Conservation (phyloP, 2,329 filamentous ascomycete genomes). For the Penicillium sp. region DNA sequence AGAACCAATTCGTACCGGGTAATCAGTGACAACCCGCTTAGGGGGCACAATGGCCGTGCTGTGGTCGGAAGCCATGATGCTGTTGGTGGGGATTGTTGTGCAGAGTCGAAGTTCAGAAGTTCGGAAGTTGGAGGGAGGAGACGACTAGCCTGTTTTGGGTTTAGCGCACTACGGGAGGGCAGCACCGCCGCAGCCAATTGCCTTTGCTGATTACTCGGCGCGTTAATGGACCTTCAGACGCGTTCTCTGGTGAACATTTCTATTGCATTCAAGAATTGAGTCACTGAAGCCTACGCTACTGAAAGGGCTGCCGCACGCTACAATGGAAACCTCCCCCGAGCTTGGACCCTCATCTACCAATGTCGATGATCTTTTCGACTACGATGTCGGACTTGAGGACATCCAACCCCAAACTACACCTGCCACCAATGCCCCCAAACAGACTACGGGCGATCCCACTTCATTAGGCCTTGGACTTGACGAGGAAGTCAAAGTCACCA, state of each 20-base stretch:
- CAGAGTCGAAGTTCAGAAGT: slow-evolving; percentile 35
- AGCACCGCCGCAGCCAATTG: slow-evolving; percentile 23
- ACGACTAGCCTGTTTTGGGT: slow-evolving; percentile 27
- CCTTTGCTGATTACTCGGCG: slow-evolving; percentile 19
- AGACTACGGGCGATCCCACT: slow-evolving; percentile 47
- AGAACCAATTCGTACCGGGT: slow-evolving; percentile 68
- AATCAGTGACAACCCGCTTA: slow-evolving; percentile 80
- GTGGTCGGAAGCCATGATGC: slow-evolving; percentile 44
- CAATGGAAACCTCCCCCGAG: slow-evolving; percentile 18
- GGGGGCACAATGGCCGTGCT: slow-evolving; percentile 64
- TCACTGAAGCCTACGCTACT: background rate
- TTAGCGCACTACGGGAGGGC: slow-evolving; percentile 22
- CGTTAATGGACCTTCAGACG: slow-evolving; percentile 19
- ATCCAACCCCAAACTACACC: slow-evolving; percentile 43
- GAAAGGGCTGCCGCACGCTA: too few relatives aligned
- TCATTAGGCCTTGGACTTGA: slow-evolving; percentile 74
- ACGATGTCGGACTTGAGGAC: slow-evolving; percentile 64
- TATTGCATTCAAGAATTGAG: background rate
- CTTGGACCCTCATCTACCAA: slow-evolving; percentile 47
- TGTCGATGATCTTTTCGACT: slow-evolving; percentile 73
- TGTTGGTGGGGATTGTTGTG: slow-evolving; percentile 24
- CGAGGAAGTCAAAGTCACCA: slow-evolving; percentile 80
- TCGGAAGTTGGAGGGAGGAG: slow-evolving; percentile 35
- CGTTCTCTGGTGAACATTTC: slow-evolving; percentile 13
- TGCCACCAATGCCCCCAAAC: slow-evolving; percentile 23